Evolutionary conservation across 2,329 filamentous ascomycete genomes (phyloP), one percentile per base, ranked within the genome.

Genomic region (Xylariomycetidae sp.): DNA sequence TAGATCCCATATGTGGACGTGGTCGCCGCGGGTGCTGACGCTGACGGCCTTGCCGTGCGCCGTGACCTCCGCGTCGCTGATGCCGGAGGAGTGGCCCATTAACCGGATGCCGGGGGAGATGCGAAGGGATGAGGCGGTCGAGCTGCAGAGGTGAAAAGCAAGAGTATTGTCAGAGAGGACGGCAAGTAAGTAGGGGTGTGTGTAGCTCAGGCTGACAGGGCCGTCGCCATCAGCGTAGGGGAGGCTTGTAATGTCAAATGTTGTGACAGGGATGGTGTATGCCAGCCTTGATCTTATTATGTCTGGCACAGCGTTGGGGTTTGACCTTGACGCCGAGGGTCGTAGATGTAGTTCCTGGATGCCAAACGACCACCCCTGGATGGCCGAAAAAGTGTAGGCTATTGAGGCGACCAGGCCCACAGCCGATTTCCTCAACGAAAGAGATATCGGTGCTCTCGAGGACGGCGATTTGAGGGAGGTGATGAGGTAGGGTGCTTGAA

Each of bases 61-160:
- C 13, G 85, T 89, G 34, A 95, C 85, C 50, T 93, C 82, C 6
- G 85, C 87, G 19, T 85, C 82, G 30, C 85, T 86, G 20, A 95
- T 86, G 3, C 85, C 85, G 2, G 88, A 93, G 0, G 89, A 95
- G 53, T 95, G 89, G 6, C 89, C 89, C 85, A 86, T 95, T 5
- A 95, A 73, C 18, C 86, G 74, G 43, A 79, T 81, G 1, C 84
- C 85, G 0, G 77, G 64, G 23, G 83, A 82, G 35, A 95, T 79
- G 1, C 73, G 75, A 2, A 95, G 67, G 0, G 68, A 63, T 0
- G 75, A 70, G 2, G 75, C 63, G 4, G 74, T 85, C 0, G 87
- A 90, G 4, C 76, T 86, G 47, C 90, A 85, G 19, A 93, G 69
- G 52, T 92, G 84, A 20, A 94, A 67, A 2, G 87, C 80, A 17